Conservation (phyloP, 352 stramenopile genomes). For the Phytophthora palmivora region DNA sequence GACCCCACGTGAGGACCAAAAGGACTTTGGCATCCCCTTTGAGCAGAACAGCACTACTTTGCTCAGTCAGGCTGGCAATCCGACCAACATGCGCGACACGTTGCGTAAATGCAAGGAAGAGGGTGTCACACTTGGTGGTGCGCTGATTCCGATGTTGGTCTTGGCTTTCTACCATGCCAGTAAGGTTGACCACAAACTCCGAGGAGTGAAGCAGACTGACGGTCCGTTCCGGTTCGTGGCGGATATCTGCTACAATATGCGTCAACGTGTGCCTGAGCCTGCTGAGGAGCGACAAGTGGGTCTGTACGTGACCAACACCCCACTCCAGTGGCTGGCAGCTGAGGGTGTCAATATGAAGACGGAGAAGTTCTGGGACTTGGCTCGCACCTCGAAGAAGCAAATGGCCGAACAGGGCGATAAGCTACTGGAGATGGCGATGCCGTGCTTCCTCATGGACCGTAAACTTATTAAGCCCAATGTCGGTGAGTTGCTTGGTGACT, state of each 20-base stretch:
- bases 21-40: conserved; percentile 45
- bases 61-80: conserved; percentile 45
- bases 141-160: conserved; percentile 51
- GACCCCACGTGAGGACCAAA: conserved; percentile 47
- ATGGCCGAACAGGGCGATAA: conserved; percentile 28
- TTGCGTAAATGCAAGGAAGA: conserved; percentile 53
- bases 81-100: conserved; percentile 49
- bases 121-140: conserved; percentile 48
- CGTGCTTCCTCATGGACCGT: conserved; percentile 41
- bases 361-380: conserved; percentile 63
- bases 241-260: conserved; percentile 64
- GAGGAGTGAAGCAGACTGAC: conserved; percentile 22
- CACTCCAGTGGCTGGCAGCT: conserved; percentile 51
- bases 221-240: conserved; percentile 46
- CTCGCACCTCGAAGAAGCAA: conserved; percentile 45
- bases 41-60: conserved; percentile 53
- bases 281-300: conserved; percentile 47
- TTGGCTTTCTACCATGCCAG: conserved; percentile 59
- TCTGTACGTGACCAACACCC: conserved; percentile 53
- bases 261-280: conserved; percentile 28
- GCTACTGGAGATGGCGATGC: conserved; percentile 58
- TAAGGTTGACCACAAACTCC: conserved; percentile 42
- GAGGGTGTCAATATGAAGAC: conserved; percentile 54
- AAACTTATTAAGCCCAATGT: conserved; percentile 40
- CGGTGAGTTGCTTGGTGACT: conserved; percentile 29